Percentiles rank a stretch among this genome's conserved stretches.
Evolutionary conservation across 805 yeast genomes (phyloP).

Genomic region (Spencermartinsiella europaea): DNA sequence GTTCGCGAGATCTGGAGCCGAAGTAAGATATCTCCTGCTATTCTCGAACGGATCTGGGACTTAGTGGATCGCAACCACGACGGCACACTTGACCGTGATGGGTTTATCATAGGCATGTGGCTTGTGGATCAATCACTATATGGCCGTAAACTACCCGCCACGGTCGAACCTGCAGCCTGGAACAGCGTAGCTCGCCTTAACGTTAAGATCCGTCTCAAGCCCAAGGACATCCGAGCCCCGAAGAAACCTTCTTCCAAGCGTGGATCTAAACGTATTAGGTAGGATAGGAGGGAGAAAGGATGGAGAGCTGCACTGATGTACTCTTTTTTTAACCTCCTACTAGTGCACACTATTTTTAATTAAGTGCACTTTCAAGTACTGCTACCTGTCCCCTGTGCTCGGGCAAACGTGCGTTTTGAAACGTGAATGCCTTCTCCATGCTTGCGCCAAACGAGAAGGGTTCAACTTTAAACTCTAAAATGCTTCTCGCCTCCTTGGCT

Average conservation of each 20-base stretch:
- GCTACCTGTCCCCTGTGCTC: too few species aligned
- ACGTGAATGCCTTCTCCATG: too few species aligned
- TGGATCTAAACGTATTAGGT: background rate
- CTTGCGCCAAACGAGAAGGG: too few species aligned
- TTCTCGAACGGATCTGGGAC: conserved; percentile 66
- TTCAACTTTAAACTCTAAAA: too few species aligned
- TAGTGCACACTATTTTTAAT: too few species aligned
- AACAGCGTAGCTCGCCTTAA: conserved; percentile 53
- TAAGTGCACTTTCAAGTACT: too few species aligned
- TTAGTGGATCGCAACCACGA: conserved; percentile 52
- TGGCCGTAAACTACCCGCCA: conserved; percentile 81
- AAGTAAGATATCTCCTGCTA: conserved; percentile 62
- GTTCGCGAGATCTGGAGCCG: conserved; percentile 79
- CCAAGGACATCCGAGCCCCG: conserved; percentile 9
- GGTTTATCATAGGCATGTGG: conserved; percentile 97
- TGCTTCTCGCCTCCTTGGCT: too few species aligned
- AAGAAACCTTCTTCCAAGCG: conserved; percentile 5
- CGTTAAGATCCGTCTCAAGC: conserved; percentile 32
- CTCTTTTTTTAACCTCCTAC: too few species aligned
- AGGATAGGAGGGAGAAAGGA: too few species aligned
- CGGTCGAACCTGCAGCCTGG: conserved; percentile 71
- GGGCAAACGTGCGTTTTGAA: too few species aligned
- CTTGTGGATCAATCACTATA: conserved; percentile 91
- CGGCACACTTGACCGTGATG: conserved; percentile 72
- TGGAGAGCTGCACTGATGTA: too few species aligned